phyloP scores from a whole-genome alignment of 129 eudicot genomes.

The Tagetes patula region DNA sequence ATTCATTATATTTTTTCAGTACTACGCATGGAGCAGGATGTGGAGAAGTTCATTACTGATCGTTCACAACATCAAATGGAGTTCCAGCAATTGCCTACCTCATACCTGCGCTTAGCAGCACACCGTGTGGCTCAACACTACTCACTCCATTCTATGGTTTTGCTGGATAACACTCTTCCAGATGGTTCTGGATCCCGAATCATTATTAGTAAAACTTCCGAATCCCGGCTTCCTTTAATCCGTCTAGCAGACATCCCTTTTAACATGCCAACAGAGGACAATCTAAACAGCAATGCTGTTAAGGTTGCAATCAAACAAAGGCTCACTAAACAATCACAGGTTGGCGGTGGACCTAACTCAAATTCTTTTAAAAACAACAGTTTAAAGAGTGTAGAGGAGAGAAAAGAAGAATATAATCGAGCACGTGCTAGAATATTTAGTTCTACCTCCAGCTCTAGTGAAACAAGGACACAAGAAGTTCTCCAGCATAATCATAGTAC shows the following conservation, averaged over 20 bases:
- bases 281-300: conserved; percentile 32
- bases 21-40: conserved; percentile 92
- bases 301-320: conserved; percentile 96
- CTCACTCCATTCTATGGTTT: conserved; percentile 91
- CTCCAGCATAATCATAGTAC: conserved; percentile 50
- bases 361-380: conserved; percentile 50
- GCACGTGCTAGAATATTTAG: conserved; percentile 96
- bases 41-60: conserved; percentile 86
- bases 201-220: conserved; percentile 78
- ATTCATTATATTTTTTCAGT: conserved; percentile 48
- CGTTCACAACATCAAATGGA: conserved; percentile 87
- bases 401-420: conserved; percentile 91
- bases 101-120: conserved; percentile 92
- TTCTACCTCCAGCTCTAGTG: conserved; percentile 44
- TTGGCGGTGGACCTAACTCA: conserved; percentile 39
- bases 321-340: conserved; percentile 62
- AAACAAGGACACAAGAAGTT: conserved; percentile 58
- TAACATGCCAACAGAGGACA: conserved; percentile 62
- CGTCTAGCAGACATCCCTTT: conserved; percentile 95
- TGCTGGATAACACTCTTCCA: conserved; percentile 66
- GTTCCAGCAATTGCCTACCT: conserved; percentile 95
- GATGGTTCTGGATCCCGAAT: conserved; percentile 92
- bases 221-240: conserved; percentile 60
- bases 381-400: conserved; percentile 90
- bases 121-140: conserved; percentile 99